Conservation (phyloP, 2,329 filamentous ascomycete genomes). For the Chaetomium olivaceum region DNA sequence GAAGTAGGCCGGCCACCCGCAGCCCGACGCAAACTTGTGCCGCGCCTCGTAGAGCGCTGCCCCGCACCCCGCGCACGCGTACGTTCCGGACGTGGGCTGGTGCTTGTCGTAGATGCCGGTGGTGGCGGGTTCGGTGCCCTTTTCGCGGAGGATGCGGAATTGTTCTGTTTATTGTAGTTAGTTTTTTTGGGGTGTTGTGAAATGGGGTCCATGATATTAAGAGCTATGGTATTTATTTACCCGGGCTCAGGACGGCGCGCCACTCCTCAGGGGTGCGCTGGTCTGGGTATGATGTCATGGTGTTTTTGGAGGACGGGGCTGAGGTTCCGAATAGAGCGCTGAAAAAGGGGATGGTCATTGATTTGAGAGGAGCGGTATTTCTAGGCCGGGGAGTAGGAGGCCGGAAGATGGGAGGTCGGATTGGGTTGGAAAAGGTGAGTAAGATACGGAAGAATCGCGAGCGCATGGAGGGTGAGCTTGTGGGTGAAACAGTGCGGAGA, state of each 20-base stretch:
- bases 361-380: conserved; percentile 36
- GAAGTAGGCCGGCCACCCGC: conserved; percentile 98
- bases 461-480: conserved; percentile 45
- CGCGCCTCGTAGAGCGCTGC: conserved; percentile 87
- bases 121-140: conserved; percentile 83
- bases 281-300: conserved; percentile 61
- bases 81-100: conserved; percentile 72
- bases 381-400: conserved; percentile 30
- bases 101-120: conserved; percentile 88
- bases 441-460: conserved; percentile 49
- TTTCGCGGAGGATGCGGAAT: conserved; percentile 88
- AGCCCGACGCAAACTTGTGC: conserved; percentile 95
- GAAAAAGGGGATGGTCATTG: conserved; percentile 79
- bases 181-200: not conserved
- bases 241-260: conserved; percentile 74
- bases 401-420: conserved; percentile 37
- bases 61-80: conserved; percentile 83
- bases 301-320: conserved; percentile 58
- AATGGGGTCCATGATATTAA: not conserved
- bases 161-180: conserved; percentile 63
- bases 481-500: conserved; percentile 6
- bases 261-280: conserved; percentile 82
- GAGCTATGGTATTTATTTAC: conserved; percentile 42
- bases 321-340: conserved; percentile 72
- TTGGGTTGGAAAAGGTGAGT: conserved; percentile 50